Conservation (phyloP, 2,329 filamentous ascomycete species). For the Colletotrichum kahawae region DNA sequence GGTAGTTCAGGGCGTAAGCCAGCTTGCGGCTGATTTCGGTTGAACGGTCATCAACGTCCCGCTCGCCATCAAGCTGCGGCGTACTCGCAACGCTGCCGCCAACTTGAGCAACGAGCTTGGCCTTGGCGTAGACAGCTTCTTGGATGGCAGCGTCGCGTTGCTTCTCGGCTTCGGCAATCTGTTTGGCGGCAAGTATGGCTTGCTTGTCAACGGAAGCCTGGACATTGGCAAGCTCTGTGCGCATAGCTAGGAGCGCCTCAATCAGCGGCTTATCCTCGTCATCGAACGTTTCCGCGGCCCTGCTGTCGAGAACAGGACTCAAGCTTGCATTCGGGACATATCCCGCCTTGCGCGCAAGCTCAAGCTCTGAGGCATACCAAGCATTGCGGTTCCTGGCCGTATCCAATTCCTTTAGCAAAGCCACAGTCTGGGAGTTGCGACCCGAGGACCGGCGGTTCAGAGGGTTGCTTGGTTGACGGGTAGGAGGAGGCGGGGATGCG, state of each 20-base stretch:
- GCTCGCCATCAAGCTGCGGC: conserved; percentile 62
- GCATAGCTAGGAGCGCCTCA: conserved; percentile 91
- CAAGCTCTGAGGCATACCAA: conserved; percentile 96
- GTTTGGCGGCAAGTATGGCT: conserved; percentile 80
- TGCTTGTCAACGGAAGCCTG: conserved; percentile 91
- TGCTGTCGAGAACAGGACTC: conserved; percentile 77
- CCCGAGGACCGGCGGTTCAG: conserved; percentile 65
- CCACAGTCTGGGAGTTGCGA: conserved; percentile 70
- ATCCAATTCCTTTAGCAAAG: conserved; percentile 86
- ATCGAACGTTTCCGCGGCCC: conserved; percentile 78
- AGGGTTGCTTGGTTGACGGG: conserved; percentile 62
- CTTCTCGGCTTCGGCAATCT: conserved; percentile 92
- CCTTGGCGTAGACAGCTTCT: conserved; percentile 94
- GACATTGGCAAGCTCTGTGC: conserved; percentile 85
- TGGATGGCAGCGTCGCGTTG: conserved; percentile 93
- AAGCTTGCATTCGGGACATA: conserved; percentile 76
- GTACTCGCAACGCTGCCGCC: conserved; percentile 68
- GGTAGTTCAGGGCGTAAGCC: conserved; percentile 78
- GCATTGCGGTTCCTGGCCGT: conserved; percentile 84
- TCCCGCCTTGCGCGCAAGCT: conserved; percentile 87
- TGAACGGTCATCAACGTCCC: conserved; percentile 69
- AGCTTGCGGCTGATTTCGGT: conserved; percentile 82
- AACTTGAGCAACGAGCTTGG: conserved; percentile 81
- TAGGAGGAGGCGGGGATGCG: conserved; percentile 63
- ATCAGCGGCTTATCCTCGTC: conserved; percentile 93